A percentile compares a stretch with the other conserved stretches of the same genome.
Evolutionary conservation across 768 basidiomycete genomes (phyloP).

Genomic region (Kwoniella heveanensis): DNA sequence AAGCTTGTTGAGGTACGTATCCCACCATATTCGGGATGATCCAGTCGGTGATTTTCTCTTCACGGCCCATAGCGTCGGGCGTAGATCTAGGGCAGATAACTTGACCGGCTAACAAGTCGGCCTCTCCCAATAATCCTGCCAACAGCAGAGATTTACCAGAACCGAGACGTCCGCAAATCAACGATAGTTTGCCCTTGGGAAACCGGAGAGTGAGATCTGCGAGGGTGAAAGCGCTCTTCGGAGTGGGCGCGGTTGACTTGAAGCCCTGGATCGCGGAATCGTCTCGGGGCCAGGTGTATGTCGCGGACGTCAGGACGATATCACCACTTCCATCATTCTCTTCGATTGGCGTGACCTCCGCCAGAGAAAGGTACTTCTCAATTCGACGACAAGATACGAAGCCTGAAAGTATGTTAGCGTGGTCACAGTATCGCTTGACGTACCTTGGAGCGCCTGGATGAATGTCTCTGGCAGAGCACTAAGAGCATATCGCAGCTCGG

Average conservation of each 20-base stretch:
- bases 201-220: constrained; percentile 77
- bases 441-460: constrained; percentile 79
- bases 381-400: constrained; percentile 85
- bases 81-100: constrained; percentile 80
- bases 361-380: constrained; percentile 78
- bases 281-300: constrained; percentile 87
- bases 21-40: constrained; percentile 75
- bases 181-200: constrained; percentile 73
- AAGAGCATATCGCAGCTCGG: constrained; percentile 80
- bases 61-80: constrained; percentile 70
- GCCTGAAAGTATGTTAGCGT: constrained; percentile 58
- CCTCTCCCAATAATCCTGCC: constrained; percentile 83
- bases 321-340: constrained; percentile 60
- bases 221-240: constrained; percentile 75
- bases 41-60: constrained; percentile 64
- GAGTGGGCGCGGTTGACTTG: constrained; percentile 67
- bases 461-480: constrained; percentile 87
- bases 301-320: constrained; percentile 79
- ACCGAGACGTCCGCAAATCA: constrained; percentile 83
- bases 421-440: constrained; percentile 28
- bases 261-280: constrained; percentile 62
- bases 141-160: constrained; percentile 84
- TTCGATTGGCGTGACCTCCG: constrained; percentile 69
- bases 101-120: constrained; percentile 79
- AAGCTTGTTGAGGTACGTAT: constrained; percentile 69